Base-by-base conservation (phyloP, 208 protist genomes). In the Leishmania braziliensis region DNA sequence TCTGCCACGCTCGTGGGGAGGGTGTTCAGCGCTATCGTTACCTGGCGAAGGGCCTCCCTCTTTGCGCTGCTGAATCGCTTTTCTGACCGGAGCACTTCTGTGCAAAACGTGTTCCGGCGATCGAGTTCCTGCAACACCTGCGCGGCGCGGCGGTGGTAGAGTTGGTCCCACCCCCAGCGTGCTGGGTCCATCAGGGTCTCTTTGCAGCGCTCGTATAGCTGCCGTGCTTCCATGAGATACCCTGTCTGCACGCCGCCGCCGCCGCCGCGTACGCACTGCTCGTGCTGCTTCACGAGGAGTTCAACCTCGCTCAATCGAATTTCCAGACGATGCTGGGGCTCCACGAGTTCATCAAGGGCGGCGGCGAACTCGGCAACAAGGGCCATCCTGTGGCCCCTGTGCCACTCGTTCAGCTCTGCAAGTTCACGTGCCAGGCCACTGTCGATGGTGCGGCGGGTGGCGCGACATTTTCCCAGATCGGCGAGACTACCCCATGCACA, bases 401-500 rank as follows among this genome's bases (percentile, higher is more conserved):
- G 36, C 73, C 73, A 77, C 73, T n/a, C 46, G 29, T 46, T 33
- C 36, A 77, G 73, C 54, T 77, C 73, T 33, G 29, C 73, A 3
- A 77, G 73, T 2, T 26, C 73, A 58, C 53, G 6, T n/a, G 14
- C 50, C 23, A 77, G 54, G 26, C 48, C 73, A 6, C 58, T 48
- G 16, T 75, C 48, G 48, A 58, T 39, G 48, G 48, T 29, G 48
- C 33, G 48, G 48, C 33, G 26, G 12, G 48, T 48, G 70, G n/a
- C 10, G 18, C 70, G 48, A 43, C 70, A 14, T 12, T 39, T 51
- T 33, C 43, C n/a, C 70, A 82, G 58, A 36, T 62, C 73, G 6
- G 43, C 43, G 68, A 97, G 72, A 68, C 92, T 89, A 46, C 94
- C 84, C 68, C 51, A 69, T 60, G 83, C 89, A 65, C 96, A 93